A percentile compares a stretch with the other conserved stretches of the same genome.
Evolutionary conservation across 345 rosid species (phyloP).

Genomic region (Citrus hindsii): DNA sequence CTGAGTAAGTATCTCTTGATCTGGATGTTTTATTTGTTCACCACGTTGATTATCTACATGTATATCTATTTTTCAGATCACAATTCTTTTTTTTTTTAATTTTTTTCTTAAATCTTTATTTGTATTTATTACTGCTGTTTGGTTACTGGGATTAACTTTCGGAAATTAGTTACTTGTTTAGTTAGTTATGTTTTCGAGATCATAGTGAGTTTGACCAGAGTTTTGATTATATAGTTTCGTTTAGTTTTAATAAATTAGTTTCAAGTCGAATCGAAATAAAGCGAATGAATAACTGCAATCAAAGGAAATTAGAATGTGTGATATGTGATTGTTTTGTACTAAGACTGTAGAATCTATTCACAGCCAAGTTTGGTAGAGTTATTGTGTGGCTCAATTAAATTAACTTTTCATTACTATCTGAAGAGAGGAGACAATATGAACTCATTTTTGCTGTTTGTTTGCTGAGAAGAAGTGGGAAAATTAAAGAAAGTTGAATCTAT

Average conservation of each 20-base stretch:
- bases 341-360: neutral
- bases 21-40: neutral
- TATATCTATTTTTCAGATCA: neutral
- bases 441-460: neutral
- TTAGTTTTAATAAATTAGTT: neutral
- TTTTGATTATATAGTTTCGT: neutral
- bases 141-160: neutral
- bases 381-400: neutral
- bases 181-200: neutral
- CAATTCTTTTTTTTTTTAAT: neutral
- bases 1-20: slow-evolving; percentile 4
- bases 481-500: neutral
- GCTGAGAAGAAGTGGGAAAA: neutral
- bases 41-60: neutral
- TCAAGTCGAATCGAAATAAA: neutral
- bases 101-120: neutral
- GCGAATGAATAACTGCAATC: neutral
- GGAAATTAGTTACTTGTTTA: neutral
- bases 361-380: neutral
- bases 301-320: neutral
- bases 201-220: neutral
- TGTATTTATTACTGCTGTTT: neutral
- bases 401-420: neutral
- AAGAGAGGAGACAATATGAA: neutral
- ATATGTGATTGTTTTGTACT: neutral